phyloP scores from a whole-genome alignment of 1,284 basidiomycete species.

The Uromyces viciae-fabae region DNA sequence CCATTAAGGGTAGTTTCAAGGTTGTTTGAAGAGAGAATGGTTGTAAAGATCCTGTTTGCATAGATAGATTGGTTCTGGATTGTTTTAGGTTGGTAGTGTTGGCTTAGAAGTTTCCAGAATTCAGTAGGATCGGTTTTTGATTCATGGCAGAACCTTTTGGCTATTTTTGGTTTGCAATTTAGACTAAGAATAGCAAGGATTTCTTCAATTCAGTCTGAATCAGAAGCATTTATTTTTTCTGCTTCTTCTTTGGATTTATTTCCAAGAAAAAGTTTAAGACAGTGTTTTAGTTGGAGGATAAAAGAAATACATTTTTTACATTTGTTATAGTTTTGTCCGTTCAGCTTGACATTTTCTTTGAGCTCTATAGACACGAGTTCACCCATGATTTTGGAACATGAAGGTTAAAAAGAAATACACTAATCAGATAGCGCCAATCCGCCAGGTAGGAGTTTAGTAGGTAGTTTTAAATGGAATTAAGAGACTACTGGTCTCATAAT shows the following conservation, averaged over 20 bases:
- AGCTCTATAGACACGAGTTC: not conserved
- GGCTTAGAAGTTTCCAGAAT: not conserved
- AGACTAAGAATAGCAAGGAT: not conserved
- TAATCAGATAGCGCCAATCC: too few relatives aligned
- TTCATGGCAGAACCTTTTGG: not conserved
- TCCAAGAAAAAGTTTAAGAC: not conserved
- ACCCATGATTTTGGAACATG: too few relatives aligned
- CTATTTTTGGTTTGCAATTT: not conserved
- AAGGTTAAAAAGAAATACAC: too few relatives aligned
- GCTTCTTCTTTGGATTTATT: not conserved
- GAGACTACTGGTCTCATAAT: too few relatives aligned
- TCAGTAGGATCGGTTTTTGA: not conserved
- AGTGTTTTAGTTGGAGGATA: not conserved
- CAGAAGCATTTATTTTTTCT: not conserved
- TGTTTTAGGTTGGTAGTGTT: conserved; percentile 1
- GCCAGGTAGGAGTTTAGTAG: too few relatives aligned
- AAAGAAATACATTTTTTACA: not conserved
- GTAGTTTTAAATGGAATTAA: too few relatives aligned
- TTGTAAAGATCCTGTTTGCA: not conserved
- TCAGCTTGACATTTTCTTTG: not conserved
- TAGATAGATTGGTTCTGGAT: conserved; percentile 10
- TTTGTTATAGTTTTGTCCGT: not conserved
- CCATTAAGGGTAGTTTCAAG: not conserved
- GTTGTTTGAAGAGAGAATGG: not conserved
- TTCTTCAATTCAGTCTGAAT: not conserved